phyloP scores from a whole-genome alignment of 371 early-diverging fungal species.

The Syncephalis plumigaleata region DNA sequence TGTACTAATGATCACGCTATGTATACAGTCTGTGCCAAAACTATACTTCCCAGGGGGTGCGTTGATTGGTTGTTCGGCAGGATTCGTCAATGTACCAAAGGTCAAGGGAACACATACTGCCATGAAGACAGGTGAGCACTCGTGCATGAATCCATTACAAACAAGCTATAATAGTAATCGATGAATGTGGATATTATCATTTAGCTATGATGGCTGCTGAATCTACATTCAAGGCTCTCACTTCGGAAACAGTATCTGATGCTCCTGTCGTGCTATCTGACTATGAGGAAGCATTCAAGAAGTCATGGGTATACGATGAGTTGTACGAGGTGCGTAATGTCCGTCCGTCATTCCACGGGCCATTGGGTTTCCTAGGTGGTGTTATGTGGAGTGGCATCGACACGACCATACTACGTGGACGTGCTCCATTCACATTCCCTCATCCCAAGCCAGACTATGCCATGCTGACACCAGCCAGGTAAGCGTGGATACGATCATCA shows the following conservation, averaged over 20 bases:
- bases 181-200: too few relatives aligned
- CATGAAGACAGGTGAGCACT: constrained; percentile 70
- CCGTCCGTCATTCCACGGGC: constrained; percentile 83
- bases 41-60: constrained; percentile 92
- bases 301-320: constrained; percentile 89
- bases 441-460: constrained; percentile 77
- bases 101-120: constrained; percentile 98
- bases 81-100: constrained; percentile 93
- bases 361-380: constrained; percentile 81
- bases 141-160: too few relatives aligned
- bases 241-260: constrained; percentile 15
- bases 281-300: constrained; percentile 68
- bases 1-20: too few relatives aligned
- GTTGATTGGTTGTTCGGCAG: constrained; percentile 91
- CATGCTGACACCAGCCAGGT: constrained; percentile 47
- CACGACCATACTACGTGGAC: constrained; percentile 72
- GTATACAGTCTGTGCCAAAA: constrained; percentile 72
- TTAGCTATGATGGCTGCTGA: constrained; percentile 64
- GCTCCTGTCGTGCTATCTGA: constrained; percentile 37
- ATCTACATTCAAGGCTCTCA: constrained; percentile 51
- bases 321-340: constrained; percentile 81
- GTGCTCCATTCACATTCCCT: constrained; percentile 85
- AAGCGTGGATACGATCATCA: too few relatives aligned
- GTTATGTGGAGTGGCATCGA: constrained; percentile 80
- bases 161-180: too few relatives aligned